These are phyloP conservation scores for Trichothecium roseum DNA, from an alignment of 2,329 filamentous ascomycete genomes.

Conservation along the genomic window DNA sequence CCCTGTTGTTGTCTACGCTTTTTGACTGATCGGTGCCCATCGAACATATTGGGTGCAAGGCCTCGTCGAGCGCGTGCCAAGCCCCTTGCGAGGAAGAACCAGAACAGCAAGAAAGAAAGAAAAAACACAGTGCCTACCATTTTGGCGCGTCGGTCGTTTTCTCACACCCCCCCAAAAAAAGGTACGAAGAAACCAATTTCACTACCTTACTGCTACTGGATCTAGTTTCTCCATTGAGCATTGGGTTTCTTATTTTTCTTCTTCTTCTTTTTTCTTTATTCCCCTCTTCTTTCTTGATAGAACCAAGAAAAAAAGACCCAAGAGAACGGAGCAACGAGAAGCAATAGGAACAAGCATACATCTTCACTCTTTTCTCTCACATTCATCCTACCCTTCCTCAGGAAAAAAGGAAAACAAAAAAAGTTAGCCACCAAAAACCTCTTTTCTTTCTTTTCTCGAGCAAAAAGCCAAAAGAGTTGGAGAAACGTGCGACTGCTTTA, in stretches of 20 bases:
- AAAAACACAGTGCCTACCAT: neutral
- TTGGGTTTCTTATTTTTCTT: slow-evolving; percentile 1
- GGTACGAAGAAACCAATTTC: too few relatives aligned
- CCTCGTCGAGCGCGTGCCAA: too few relatives aligned
- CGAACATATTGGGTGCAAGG: too few relatives aligned
- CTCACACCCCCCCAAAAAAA: neutral
- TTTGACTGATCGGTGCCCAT: neutral
- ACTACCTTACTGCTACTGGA: too few relatives aligned
- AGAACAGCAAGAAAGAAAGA: neutral
- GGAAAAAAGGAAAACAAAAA: too few relatives aligned
- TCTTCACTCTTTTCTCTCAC: neutral
- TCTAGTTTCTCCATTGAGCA: too few relatives aligned
- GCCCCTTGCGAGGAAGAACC: too few relatives aligned
- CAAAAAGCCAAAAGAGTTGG: neutral
- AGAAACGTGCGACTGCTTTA: slow-evolving; percentile 19
- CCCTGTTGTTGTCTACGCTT: slow-evolving; percentile 1
- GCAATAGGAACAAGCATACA: neutral
- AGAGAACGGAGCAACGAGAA: too few relatives aligned
- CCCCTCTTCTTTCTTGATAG: slow-evolving; percentile 1
- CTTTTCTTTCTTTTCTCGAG: slow-evolving; percentile 1
- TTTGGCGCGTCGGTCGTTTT: slow-evolving; percentile 1
- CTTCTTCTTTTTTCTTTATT: neutral
- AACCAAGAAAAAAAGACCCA: too few relatives aligned
- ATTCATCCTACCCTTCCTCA: too few relatives aligned
- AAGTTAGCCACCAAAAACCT: neutral